A percentile compares a stretch with the other conserved stretches of the same genome.
These are phyloP conservation scores for Pleomassaria siparia DNA, from an alignment of 2,329 filamentous ascomycete species.

Conservation along the genomic window DNA sequence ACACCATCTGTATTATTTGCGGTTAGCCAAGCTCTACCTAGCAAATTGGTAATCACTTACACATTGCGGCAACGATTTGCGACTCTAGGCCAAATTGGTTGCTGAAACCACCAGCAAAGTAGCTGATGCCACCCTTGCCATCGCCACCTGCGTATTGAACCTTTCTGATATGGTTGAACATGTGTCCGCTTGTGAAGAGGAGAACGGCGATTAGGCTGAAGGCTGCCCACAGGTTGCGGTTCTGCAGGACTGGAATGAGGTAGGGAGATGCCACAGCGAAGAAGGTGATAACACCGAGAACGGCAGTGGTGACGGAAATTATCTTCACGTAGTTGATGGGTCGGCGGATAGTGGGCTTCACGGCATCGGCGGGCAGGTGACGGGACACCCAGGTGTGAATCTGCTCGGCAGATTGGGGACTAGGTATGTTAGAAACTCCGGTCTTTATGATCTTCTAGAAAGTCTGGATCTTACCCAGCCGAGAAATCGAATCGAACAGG, in stretches of 20 bases:
- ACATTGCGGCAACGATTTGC: constrained; percentile 90
- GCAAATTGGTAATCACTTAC: constrained; percentile 59
- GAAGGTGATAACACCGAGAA: constrained; percentile 70
- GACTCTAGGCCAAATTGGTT: constrained; percentile 94
- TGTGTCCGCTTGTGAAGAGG: constrained; percentile 92
- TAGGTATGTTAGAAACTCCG: constrained; percentile 39
- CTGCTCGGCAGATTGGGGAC: constrained; percentile 73
- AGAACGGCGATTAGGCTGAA: constrained; percentile 86
- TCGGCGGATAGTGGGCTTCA: constrained; percentile 75
- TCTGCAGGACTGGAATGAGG: constrained; percentile 78
- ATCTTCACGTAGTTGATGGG: constrained; percentile 86
- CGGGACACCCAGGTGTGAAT: constrained; percentile 77
- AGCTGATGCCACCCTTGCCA: constrained; percentile 80
- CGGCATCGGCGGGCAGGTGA: constrained; percentile 67
- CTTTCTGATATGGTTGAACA: constrained; percentile 99
- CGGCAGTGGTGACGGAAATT: constrained; percentile 65
- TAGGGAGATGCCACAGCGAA: constrained; percentile 74
- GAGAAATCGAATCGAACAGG: constrained; percentile 85
- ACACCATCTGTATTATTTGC: constrained; percentile 62
- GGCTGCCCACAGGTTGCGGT: constrained; percentile 91
- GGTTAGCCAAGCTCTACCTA: constrained; percentile 10
- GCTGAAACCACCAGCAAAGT: constrained; percentile 90
- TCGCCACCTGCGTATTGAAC: constrained; percentile 89
- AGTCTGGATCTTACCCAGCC: constrained; percentile 61
- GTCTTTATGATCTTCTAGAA: background rate